Conservation (phyloP, 2,329 filamentous ascomycete species). For the Hypoxylon sp. region DNA sequence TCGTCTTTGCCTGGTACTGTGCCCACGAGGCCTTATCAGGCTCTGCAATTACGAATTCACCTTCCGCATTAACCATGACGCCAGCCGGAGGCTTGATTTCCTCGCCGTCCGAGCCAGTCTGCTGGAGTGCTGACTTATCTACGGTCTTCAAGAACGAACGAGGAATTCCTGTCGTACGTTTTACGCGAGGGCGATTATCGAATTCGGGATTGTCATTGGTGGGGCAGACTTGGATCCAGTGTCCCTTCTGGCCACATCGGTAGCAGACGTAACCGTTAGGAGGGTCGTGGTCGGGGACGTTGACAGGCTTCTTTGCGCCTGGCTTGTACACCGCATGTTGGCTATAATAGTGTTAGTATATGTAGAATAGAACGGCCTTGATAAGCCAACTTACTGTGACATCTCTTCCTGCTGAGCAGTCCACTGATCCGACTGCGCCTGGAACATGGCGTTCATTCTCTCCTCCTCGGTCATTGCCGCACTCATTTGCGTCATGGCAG, state of each 20-base stretch:
- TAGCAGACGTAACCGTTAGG: slow-evolving; percentile 97
- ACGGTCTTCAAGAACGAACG: slow-evolving; percentile 96
- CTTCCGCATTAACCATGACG: slow-evolving; percentile 97
- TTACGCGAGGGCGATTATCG: slow-evolving; percentile 92
- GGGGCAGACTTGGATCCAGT: slow-evolving; percentile 98
- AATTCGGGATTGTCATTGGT: slow-evolving; percentile 99
- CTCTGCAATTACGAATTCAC: slow-evolving; percentile 96
- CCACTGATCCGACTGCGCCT: slow-evolving; percentile 92
- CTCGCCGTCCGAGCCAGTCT: slow-evolving; percentile 83
- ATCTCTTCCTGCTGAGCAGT: slow-evolving; percentile 93
- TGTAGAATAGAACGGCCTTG: not conserved
- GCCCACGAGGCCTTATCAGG: slow-evolving; percentile 97
- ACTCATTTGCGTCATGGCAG: slow-evolving; percentile 76
- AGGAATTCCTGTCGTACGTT: slow-evolving; percentile 96
- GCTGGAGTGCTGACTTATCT: slow-evolving; percentile 86
- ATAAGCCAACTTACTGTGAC: slow-evolving; percentile 75
- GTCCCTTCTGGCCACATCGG: slow-evolving; percentile 96
- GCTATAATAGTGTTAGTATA: slow-evolving; percentile 56
- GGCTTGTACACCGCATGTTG: slow-evolving; percentile 75
- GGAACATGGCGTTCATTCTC: slow-evolving; percentile 92
- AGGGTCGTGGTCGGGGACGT: slow-evolving; percentile 92
- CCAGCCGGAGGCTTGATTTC: slow-evolving; percentile 82
- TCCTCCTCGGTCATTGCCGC: slow-evolving; percentile 93
- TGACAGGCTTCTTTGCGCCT: slow-evolving; percentile 75
- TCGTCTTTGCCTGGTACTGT: slow-evolving; percentile 94